Conservation (phyloP, 2,329 filamentous ascomycete species). For the Arthrobotrys pseudoclavata region DNA sequence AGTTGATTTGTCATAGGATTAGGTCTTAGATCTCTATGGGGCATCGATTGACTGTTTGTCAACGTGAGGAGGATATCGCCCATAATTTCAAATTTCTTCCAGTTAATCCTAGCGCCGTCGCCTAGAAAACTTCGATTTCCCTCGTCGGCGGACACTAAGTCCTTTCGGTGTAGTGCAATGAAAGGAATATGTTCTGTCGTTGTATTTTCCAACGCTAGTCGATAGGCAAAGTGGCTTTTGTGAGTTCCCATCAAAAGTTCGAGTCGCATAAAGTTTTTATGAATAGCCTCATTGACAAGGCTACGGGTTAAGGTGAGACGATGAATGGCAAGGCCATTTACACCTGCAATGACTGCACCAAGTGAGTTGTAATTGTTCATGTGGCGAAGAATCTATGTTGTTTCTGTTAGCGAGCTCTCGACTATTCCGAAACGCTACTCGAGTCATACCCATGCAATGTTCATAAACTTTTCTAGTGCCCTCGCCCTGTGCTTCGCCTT, state of each 20-base stretch:
- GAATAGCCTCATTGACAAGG: conserved; percentile 77
- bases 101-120: conserved; percentile 84
- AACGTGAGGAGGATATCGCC: conserved; percentile 91
- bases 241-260: conserved; percentile 93
- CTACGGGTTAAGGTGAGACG: conserved; percentile 84
- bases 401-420: conserved; percentile 25
- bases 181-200: conserved; percentile 91
- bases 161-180: conserved; percentile 87
- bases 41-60: conserved; percentile 88
- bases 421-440: conserved; percentile 60
- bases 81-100: conserved; percentile 98
- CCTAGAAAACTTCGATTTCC: conserved; percentile 89
- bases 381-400: conserved; percentile 78
- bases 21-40: conserved; percentile 71
- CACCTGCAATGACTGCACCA: conserved; percentile 91
- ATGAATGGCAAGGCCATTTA: conserved; percentile 88
- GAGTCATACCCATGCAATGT: conserved; percentile 74
- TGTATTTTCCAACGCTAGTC: conserved; percentile 97
- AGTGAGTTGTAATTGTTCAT: conserved; percentile 98
- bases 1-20: conserved; percentile 62
- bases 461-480: conserved; percentile 96
- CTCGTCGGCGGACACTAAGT: conserved; percentile 91
- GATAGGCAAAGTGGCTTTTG: conserved; percentile 93
- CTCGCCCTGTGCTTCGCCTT: conserved; percentile 94
- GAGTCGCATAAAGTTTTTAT: conserved; percentile 88